Percentiles rank a stretch among this genome's conserved stretches.
Conservation (phyloP, 2,329 filamentous ascomycete species). For the Fusarium armeniacum region DNA sequence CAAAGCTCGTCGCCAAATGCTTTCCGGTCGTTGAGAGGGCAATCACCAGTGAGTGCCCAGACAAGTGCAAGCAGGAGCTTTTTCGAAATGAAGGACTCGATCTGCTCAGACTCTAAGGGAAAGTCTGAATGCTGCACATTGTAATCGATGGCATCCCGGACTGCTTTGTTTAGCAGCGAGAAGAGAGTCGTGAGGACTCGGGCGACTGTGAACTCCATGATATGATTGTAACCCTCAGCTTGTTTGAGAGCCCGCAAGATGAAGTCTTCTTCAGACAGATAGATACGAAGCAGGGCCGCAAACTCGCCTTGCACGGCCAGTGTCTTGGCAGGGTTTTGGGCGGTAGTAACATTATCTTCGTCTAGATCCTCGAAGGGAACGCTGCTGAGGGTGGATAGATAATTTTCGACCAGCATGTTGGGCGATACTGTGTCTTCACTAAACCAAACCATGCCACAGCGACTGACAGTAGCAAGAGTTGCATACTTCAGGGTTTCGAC, state of each 20-base stretch:
- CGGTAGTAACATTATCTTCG: constrained; percentile 85
- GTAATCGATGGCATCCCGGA: constrained; percentile 93
- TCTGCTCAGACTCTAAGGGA: constrained; percentile 88
- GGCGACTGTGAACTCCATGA: constrained; percentile 97
- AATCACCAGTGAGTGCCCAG: constrained; percentile 97
- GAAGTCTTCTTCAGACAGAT: constrained; percentile 84
- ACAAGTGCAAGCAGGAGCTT: constrained; percentile 93
- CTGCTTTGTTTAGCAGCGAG: constrained; percentile 94
- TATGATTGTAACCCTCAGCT: constrained; percentile 87
- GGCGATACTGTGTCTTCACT: constrained; percentile 97
- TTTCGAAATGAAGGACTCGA: constrained; percentile 91
- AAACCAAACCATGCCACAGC: constrained; percentile 99
- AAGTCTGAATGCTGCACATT: constrained; percentile 96
- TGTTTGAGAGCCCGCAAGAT: constrained; percentile 81
- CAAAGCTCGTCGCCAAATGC: constrained; percentile 87
- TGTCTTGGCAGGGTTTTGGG: constrained; percentile 82
- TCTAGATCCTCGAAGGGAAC: constrained; percentile 95
- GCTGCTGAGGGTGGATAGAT: constrained; percentile 84
- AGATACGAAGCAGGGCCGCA: constrained; percentile 81
- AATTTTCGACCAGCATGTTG: constrained; percentile 92
- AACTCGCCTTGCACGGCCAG: constrained; percentile 83
- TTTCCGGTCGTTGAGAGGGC: constrained; percentile 88
- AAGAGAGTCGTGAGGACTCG: constrained; percentile 94
- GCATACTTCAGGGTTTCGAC: constrained; percentile 98
- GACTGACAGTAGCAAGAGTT: constrained; percentile 97